phyloP scores from a whole-genome alignment of 139 green algal genomes.

The Nannochloris sp. region DNA sequence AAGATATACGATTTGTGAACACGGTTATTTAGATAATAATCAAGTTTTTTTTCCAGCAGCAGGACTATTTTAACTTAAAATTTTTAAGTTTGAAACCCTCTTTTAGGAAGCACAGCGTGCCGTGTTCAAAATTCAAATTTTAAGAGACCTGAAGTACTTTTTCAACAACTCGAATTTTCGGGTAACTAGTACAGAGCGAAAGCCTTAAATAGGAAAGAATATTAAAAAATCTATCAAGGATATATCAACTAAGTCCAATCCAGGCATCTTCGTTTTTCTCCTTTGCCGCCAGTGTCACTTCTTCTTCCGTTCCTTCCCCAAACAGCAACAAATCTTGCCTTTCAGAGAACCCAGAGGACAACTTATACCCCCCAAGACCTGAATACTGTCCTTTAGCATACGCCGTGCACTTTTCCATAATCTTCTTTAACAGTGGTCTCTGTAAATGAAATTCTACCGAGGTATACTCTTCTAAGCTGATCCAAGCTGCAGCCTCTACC shows the following conservation, averaged over 20 bases:
- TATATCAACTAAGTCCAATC: slow-evolving; percentile 32
- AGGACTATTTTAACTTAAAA: neutral
- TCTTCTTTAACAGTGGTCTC: slow-evolving; percentile 4
- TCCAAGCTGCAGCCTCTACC: slow-evolving; percentile 49
- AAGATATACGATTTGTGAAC: neutral
- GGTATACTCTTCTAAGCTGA: slow-evolving; percentile 52
- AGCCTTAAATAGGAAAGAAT: too few species aligned
- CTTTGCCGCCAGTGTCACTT: neutral
- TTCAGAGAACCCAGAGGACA: slow-evolving; percentile 15
- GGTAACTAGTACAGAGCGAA: too few species aligned
- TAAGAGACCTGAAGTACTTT: too few species aligned
- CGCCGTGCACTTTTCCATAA: slow-evolving; percentile 6
- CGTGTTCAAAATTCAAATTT: too few species aligned
- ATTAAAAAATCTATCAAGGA: too few species aligned
- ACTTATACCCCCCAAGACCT: slow-evolving; percentile 19
- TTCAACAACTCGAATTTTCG: too few species aligned
- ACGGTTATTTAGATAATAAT: neutral
- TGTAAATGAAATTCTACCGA: slow-evolving; percentile 12
- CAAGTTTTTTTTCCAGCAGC: neutral
- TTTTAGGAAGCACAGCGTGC: too few species aligned
- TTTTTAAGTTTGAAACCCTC: too few species aligned
- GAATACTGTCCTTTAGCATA: slow-evolving; percentile 18
- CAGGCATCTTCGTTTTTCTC: slow-evolving; percentile 9
- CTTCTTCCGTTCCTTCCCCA: slow-evolving; percentile 3
- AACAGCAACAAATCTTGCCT: slow-evolving; percentile 29